These are phyloP conservation scores for Sphaerulina vaccinii DNA, from an alignment of 2,329 filamentous ascomycete species.

Conservation along the genomic window DNA sequence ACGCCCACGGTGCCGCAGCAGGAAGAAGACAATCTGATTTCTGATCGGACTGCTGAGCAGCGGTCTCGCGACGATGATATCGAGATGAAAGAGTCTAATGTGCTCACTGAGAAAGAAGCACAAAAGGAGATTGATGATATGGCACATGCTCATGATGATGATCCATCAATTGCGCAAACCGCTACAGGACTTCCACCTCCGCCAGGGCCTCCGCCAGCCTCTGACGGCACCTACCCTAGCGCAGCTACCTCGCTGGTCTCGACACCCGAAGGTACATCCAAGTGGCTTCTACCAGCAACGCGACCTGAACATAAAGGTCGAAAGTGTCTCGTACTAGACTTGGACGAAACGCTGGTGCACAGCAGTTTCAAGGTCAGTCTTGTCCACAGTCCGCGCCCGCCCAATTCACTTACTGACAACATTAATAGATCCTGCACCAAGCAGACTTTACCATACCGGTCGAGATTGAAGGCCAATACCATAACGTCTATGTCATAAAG, in stretches of 20 bases:
- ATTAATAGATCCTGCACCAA: conserved; percentile 81
- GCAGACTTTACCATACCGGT: conserved; percentile 99
- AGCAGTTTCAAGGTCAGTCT: conserved; percentile 90
- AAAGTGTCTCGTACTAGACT: conserved; percentile 91
- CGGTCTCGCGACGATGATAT: conserved; percentile 55
- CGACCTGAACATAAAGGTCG: conserved; percentile 76
- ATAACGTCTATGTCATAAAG: conserved; percentile 99
- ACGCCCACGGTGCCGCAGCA: conserved; percentile 46
- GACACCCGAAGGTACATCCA: conserved; percentile 53
- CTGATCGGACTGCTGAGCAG: conserved; percentile 52
- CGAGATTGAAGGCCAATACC: conserved; percentile 97
- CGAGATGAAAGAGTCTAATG: conserved; percentile 56
- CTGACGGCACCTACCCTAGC: conserved; percentile 24
- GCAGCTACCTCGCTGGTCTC: conserved; percentile 37
- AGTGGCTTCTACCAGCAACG: conserved; percentile 78
- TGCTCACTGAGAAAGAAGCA: conserved; percentile 53
- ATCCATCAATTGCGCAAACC: conserved; percentile 9
- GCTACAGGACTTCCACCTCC: conserved; percentile 52
- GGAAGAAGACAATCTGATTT: conserved; percentile 40
- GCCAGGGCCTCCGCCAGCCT: conserved; percentile 46
- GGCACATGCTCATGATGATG: conserved; percentile 17
- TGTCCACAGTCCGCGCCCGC: neutral
- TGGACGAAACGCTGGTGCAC: conserved; percentile 96
- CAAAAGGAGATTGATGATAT: conserved; percentile 26
- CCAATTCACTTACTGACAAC: neutral